phyloP scores from a whole-genome alignment of 163 green algal species.

The Volvox carteri region DNA sequence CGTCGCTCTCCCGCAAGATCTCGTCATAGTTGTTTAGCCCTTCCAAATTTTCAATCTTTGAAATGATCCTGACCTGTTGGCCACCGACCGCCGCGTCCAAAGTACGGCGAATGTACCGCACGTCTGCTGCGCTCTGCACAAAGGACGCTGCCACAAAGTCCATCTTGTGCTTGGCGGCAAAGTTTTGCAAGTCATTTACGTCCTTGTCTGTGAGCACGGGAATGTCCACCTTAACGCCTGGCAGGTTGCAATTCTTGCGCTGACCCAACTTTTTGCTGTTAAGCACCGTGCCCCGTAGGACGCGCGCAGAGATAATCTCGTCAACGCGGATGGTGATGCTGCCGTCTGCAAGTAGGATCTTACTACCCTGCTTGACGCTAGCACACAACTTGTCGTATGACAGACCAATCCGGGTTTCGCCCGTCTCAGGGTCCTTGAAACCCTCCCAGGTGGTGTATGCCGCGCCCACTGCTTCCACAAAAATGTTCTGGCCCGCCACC shows the following conservation, averaged over 20 bases:
- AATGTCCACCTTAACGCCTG: slow-evolving; percentile 79
- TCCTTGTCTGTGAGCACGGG: slow-evolving; percentile 83
- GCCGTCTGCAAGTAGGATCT: slow-evolving; percentile 72
- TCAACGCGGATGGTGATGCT: slow-evolving; percentile 74
- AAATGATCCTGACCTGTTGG: slow-evolving; percentile 77
- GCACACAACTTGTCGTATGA: slow-evolving; percentile 78
- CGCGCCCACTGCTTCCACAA: slow-evolving; percentile 77
- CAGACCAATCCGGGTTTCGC: slow-evolving; percentile 77
- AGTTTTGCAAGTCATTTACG: slow-evolving; percentile 86
- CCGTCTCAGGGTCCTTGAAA: slow-evolving; percentile 66
- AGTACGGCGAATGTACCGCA: slow-evolving; percentile 69
- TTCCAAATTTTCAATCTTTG: slow-evolving; percentile 89
- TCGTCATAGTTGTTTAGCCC: slow-evolving; percentile 79
- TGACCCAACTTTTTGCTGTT: slow-evolving; percentile 81
- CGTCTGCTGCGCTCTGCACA: slow-evolving; percentile 75
- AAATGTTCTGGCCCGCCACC: slow-evolving; percentile 69
- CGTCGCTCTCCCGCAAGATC: slow-evolving; percentile 83
- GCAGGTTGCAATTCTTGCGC: slow-evolving; percentile 92
- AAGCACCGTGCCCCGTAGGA: slow-evolving; percentile 72
- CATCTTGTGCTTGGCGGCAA: slow-evolving; percentile 85
- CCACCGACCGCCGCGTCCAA: slow-evolving; percentile 54
- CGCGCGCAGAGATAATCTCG: slow-evolving; percentile 67
- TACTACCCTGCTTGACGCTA: slow-evolving; percentile 71
- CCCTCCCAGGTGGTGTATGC: slow-evolving; percentile 70
- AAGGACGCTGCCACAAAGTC: slow-evolving; percentile 89